Evolutionary conservation across 768 basidiomycete genomes (phyloP).

Genomic region (Amanita molliuscula): DNA sequence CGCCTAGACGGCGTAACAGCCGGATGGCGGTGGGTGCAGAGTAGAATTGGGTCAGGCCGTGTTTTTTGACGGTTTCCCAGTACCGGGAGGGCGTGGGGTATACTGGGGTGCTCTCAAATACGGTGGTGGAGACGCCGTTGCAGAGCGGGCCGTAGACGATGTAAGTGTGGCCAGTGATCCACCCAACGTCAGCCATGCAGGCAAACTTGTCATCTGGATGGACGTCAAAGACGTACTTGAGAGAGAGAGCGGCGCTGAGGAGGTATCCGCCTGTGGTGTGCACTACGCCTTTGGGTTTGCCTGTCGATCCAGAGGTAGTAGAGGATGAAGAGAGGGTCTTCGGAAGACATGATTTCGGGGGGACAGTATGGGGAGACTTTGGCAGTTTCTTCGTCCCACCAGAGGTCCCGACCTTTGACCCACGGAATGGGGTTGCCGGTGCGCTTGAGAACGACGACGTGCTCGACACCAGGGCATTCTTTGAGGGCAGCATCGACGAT

Average conservation of each 20-base stretch:
- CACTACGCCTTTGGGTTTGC: constrained; percentile 96
- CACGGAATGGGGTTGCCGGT: constrained; percentile 79
- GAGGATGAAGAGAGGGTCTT: constrained; percentile 97
- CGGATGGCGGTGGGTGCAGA: constrained; percentile 93
- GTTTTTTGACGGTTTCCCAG: constrained; percentile 92
- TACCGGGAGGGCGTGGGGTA: constrained; percentile 95
- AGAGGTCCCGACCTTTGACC: constrained; percentile 78
- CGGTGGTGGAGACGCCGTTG: constrained; percentile 75
- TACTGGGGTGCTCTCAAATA: constrained; percentile 95
- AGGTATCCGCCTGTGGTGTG: constrained; percentile 87
- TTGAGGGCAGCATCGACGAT: constrained; percentile 90
- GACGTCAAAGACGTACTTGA: constrained; percentile 97
- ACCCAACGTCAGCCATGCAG: constrained; percentile 98
- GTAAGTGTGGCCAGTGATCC: constrained; percentile 98
- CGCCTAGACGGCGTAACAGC: constrained; percentile 69
- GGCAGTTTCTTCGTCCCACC: constrained; percentile 92
- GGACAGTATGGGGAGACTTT: constrained; percentile 86
- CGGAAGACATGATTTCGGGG: constrained; percentile 78
- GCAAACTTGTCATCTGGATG: constrained; percentile 95
- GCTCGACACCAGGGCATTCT: constrained; percentile 76
- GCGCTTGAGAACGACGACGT: constrained; percentile 81
- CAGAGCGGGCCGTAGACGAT: constrained; percentile 92
- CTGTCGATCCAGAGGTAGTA: constrained; percentile 94
- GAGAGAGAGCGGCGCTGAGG: constrained; percentile 81
- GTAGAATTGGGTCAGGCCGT: constrained; percentile 95